A percentile compares a stretch with the other conserved stretches of the same genome.
Evolutionary conservation across 805 yeast genomes (phyloP).

Genomic region (Lipomyces sp.): DNA sequence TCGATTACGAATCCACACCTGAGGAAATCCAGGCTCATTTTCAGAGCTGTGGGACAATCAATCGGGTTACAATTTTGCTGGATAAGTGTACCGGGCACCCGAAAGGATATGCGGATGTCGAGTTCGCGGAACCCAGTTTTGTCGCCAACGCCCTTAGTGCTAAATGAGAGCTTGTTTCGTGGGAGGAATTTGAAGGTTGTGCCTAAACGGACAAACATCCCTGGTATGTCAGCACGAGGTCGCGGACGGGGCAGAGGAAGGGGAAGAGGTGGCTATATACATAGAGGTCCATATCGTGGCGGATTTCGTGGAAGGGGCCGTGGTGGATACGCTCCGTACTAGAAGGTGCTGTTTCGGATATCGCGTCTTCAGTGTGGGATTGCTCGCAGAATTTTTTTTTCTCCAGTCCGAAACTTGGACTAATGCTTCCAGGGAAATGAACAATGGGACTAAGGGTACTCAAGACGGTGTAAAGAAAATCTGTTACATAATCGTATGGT

Average conservation of each 20-base stretch:
- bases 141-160: conserved; percentile 67
- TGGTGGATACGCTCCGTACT: conserved; percentile 55
- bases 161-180: conserved; percentile 68
- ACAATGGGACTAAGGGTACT: background rate
- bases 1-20: conserved; percentile 78
- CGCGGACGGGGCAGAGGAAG: conserved; percentile 58
- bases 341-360: too few relatives aligned
- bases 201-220: conserved; percentile 80
- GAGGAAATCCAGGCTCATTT: conserved; percentile 79
- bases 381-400: background rate
- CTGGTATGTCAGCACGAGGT: conserved; percentile 63
- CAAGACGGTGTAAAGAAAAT: background rate
- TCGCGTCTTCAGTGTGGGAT: conserved; percentile 1
- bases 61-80: conserved; percentile 75
- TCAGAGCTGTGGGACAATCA: conserved; percentile 69
- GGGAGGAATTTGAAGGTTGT: conserved; percentile 75
- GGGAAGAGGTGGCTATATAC: conserved; percentile 42
- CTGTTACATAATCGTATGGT: background rate
- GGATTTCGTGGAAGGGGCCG: conserved; percentile 52
- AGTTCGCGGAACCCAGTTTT: conserved; percentile 69
- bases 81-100: conserved; percentile 81
- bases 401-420: conserved; percentile 6
- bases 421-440: background rate
- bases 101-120: conserved; percentile 81
- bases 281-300: conserved; percentile 45